Conservation (phyloP, 1,139 yeast genomes). For the Kodamaea fungicola region DNA sequence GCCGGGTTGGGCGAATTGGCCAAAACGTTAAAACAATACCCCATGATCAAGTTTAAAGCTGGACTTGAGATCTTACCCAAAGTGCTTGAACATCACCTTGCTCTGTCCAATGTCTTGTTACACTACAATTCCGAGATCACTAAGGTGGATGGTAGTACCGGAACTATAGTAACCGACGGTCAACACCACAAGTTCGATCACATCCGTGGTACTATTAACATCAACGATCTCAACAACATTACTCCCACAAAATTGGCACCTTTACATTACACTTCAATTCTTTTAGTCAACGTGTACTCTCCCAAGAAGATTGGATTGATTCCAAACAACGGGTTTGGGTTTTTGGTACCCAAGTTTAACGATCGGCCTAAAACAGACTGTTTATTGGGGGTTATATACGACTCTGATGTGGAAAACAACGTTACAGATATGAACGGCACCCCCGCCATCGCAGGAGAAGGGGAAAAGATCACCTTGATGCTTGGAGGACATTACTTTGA, state of each 20-base stretch:
- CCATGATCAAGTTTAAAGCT: constrained; percentile 49
- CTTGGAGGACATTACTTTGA: constrained; percentile 72
- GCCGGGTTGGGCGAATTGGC: constrained; percentile 36
- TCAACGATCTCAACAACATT: constrained; percentile 26
- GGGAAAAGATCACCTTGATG: constrained; percentile 82
- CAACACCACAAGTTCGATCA: constrained; percentile 39
- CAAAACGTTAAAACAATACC: constrained; percentile 37
- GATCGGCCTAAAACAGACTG: constrained; percentile 37
- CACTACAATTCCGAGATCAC: constrained; percentile 20
- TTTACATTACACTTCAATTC: constrained; percentile 51
- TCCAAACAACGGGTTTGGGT: constrained; percentile 77
- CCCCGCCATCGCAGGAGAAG: constrained; percentile 14
- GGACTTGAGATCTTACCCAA: constrained; percentile 57
- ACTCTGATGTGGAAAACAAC: constrained; percentile 70
- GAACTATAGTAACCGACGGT: constrained; percentile 6
- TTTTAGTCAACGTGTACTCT: constrained; percentile 57
- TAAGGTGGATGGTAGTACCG: constrained; percentile 17
- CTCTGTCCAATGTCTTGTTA: constrained; percentile 40
- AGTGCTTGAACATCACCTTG: constrained; percentile 34
- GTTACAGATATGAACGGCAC: constrained; percentile 18
- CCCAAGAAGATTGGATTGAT: constrained; percentile 23
- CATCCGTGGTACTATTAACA: constrained; percentile 54
- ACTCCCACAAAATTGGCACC: constrained; percentile 5
- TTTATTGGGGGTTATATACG: constrained; percentile 84
- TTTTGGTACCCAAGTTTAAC: constrained; percentile 63